Evolutionary conservation across 1,284 basidiomycete genomes (phyloP).

Genomic region (Cryptococcus deneoformans): DNA sequence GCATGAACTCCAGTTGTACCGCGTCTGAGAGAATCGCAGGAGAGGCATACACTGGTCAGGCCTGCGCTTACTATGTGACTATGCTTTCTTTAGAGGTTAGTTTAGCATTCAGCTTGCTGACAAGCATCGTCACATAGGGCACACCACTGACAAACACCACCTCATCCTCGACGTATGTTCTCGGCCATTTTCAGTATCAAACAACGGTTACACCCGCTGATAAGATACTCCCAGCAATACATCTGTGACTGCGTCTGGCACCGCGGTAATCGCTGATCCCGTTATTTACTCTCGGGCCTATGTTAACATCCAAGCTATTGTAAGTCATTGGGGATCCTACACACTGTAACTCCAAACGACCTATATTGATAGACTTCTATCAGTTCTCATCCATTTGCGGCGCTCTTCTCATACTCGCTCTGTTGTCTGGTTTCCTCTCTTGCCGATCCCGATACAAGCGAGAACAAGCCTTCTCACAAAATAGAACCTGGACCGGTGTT

Average conservation of each 20-base stretch:
- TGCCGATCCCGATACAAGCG: conserved; percentile 20
- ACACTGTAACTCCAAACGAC: not conserved
- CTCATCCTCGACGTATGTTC: not conserved
- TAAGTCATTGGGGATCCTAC: conserved; percentile 7
- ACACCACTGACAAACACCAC: conserved; percentile 1
- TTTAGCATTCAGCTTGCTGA: not conserved
- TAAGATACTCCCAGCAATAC: not conserved
- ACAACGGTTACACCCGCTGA: too few species aligned
- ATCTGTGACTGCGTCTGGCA: not conserved
- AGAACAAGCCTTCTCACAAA: conserved; percentile 20
- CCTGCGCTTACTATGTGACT: conserved; percentile 21
- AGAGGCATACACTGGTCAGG: conserved; percentile 12
- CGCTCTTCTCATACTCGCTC: conserved; percentile 20
- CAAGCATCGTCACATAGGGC: conserved; percentile 1
- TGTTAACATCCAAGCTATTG: conserved; percentile 27
- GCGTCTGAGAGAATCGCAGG: conserved; percentile 17
- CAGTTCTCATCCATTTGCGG: conserved; percentile 38
- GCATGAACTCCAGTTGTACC: conserved; percentile 16
- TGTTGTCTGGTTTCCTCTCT: conserved; percentile 25
- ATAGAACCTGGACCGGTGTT: conserved; percentile 28
- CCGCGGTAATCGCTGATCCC: conserved; percentile 13
- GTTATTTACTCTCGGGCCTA: conserved; percentile 14
- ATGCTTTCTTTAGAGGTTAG: not conserved
- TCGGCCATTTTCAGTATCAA: not conserved
- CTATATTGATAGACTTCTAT: not conserved